Conservation (phyloP, 225 moss, liverwort and hornwort species). For the Lunularia cruciata region DNA sequence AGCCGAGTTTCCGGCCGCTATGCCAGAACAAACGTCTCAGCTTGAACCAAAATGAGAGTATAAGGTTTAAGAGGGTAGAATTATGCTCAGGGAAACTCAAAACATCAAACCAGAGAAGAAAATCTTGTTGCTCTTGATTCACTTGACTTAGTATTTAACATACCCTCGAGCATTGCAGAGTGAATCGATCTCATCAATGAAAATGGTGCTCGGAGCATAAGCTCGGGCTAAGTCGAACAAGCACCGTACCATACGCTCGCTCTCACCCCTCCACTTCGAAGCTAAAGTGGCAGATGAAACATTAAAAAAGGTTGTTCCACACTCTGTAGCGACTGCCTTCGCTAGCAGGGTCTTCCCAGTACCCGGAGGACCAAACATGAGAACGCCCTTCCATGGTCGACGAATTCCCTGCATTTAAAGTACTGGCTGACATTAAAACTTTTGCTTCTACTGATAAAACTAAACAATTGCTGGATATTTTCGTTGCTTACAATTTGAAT, state of each 20-base stretch:
- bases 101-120: background rate
- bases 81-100: no score
- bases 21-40: background rate
- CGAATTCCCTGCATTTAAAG: slow-evolving; percentile 74
- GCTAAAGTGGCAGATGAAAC: slow-evolving; percentile 98
- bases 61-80: background rate
- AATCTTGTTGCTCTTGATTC: background rate
- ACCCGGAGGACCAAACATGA: slow-evolving; percentile 99
- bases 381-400: slow-evolving; percentile 98
- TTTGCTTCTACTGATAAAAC: no score
- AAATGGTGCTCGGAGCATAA: slow-evolving; percentile 98
- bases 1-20: background rate
- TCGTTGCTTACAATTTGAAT: no score
- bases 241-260: slow-evolving; percentile 99
- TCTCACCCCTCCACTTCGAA: slow-evolving; percentile 99
- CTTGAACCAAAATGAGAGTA: background rate
- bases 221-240: slow-evolving; percentile 99
- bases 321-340: slow-evolving; percentile 95
- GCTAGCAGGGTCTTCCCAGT: slow-evolving; percentile 96
- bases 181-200: slow-evolving; percentile 99
- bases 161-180: slow-evolving; percentile 98
- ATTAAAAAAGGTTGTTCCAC: slow-evolving; percentile 98
- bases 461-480: no score
- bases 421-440: no score
- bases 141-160: slow-evolving; percentile 2